A percentile compares a stretch with the other conserved stretches of the same genome.
Evolutionary conservation across 352 stramenopile species (phyloP).

Genomic region (Globisporangium apiculatum): DNA sequence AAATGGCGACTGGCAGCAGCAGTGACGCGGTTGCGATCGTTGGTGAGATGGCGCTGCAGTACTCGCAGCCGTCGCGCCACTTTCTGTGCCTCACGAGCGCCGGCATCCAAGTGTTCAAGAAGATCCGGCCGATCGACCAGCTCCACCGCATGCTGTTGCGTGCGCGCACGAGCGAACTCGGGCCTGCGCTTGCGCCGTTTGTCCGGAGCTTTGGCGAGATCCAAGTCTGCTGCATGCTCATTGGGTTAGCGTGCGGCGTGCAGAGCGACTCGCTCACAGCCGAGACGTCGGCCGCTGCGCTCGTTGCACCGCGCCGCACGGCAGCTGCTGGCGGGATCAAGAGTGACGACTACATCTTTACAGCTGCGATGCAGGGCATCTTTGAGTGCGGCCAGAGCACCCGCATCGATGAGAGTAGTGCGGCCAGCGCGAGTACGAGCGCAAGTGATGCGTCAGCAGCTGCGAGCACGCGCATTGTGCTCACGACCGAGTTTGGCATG

Average conservation of each 20-base stretch:
- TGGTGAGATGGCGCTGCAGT: slow-evolving; percentile 81
- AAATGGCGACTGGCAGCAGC: slow-evolving; percentile 46
- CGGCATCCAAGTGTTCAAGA: slow-evolving; percentile 87
- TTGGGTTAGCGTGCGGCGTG: slow-evolving; percentile 80
- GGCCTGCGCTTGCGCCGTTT: slow-evolving; percentile 59
- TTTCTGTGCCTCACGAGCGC: slow-evolving; percentile 82
- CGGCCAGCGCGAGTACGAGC: slow-evolving; percentile 24
- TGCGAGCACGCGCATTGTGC: slow-evolving; percentile 64
- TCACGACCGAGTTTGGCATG: slow-evolving; percentile 84
- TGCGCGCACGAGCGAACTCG: slow-evolving; percentile 59
- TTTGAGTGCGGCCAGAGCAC: slow-evolving; percentile 67
- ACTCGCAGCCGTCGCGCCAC: slow-evolving; percentile 69
- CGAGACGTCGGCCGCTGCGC: slow-evolving; percentile 41
- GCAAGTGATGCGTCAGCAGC: slow-evolving; percentile 9
- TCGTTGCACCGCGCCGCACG: slow-evolving; percentile 26
- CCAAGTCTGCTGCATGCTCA: slow-evolving; percentile 86
- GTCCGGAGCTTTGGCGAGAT: slow-evolving; percentile 78
- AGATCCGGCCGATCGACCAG: slow-evolving; percentile 85
- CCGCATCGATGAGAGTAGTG: slow-evolving; percentile 12
- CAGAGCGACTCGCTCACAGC: slow-evolving; percentile 64
- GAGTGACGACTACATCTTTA: slow-evolving; percentile 76
- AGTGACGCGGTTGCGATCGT: slow-evolving; percentile 35
- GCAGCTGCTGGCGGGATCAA: slow-evolving; percentile 28
- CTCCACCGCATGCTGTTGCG: slow-evolving; percentile 71
- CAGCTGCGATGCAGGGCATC: slow-evolving; percentile 68